Percentiles rank a stretch among this genome's conserved stretches.
Evolutionary conservation across 768 basidiomycete species (phyloP).

Genomic region (Punctularia strigosozonata): DNA sequence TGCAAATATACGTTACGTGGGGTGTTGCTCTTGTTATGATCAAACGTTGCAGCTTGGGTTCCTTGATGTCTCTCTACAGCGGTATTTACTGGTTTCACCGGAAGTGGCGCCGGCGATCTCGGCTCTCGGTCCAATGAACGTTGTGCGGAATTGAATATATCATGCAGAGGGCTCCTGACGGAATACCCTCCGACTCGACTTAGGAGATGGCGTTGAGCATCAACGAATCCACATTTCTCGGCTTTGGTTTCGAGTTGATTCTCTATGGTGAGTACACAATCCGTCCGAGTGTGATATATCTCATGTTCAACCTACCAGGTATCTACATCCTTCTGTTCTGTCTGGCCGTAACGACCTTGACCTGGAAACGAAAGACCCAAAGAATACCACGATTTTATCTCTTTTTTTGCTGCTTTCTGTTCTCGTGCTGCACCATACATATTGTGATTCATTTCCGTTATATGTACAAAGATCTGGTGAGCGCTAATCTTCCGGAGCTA

Average conservation of each 20-base stretch:
- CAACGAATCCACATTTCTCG: slow-evolving; percentile 23
- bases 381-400: not conserved
- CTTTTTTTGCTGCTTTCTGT: no score
- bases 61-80: no score
- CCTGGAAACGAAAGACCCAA: not conserved
- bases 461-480: not conserved
- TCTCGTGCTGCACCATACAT: no score
- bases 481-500: not conserved
- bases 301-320: slow-evolving; percentile 5
- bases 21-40: no score
- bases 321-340: not conserved
- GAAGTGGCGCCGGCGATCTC: no score
- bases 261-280: slow-evolving; percentile 23
- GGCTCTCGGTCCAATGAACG: no score
- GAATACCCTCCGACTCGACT: no score
- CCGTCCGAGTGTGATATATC: not conserved
- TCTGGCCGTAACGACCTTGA: not conserved
- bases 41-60: no score
- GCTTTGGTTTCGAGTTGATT: slow-evolving; percentile 24
- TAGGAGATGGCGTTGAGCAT: slow-evolving; percentile 17
- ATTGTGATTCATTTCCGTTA: not conserved
- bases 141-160: no score
- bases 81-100: no score
- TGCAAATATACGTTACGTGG: no score
- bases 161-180: no score